Conservation (phyloP, 176 grass and related monocot species). For the Puya raimondii region DNA sequence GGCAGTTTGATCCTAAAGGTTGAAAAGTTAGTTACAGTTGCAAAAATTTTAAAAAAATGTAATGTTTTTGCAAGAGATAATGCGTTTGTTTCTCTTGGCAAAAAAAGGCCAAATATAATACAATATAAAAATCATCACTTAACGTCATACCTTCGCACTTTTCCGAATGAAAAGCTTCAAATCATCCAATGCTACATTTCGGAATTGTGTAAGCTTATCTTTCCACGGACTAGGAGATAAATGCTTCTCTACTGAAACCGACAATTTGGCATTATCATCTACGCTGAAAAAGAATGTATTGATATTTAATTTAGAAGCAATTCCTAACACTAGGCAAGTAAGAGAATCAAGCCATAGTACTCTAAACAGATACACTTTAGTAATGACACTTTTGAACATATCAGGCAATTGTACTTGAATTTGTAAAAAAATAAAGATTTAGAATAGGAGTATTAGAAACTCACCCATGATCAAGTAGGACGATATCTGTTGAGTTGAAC, state of each 20-base stretch:
- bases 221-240: conserved; percentile 75
- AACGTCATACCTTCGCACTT: conserved; percentile 50
- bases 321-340: background rate
- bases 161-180: conserved; percentile 79
- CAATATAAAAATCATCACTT: conserved; percentile 5
- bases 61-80: background rate
- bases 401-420: background rate
- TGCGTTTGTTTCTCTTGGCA: background rate
- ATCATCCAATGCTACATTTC: conserved; percentile 37
- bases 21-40: too few relatives aligned
- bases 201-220: conserved; percentile 59
- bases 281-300: conserved; percentile 44
- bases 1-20: too few relatives aligned
- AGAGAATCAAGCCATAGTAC: background rate
- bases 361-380: background rate
- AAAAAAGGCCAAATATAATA: background rate
- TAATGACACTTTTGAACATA: background rate
- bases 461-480: conserved; percentile 74
- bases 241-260: conserved; percentile 61
- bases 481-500: conserved; percentile 49
- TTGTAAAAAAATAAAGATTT: too few relatives aligned
- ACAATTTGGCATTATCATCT: conserved; percentile 52
- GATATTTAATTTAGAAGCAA: background rate
- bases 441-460: conserved; percentile 10
- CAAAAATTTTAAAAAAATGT: too few relatives aligned